Evolutionary conservation across 257 asterid species (phyloP), one percentile per base, ranked within the genome.

Genomic region (Salvia hispanica): DNA sequence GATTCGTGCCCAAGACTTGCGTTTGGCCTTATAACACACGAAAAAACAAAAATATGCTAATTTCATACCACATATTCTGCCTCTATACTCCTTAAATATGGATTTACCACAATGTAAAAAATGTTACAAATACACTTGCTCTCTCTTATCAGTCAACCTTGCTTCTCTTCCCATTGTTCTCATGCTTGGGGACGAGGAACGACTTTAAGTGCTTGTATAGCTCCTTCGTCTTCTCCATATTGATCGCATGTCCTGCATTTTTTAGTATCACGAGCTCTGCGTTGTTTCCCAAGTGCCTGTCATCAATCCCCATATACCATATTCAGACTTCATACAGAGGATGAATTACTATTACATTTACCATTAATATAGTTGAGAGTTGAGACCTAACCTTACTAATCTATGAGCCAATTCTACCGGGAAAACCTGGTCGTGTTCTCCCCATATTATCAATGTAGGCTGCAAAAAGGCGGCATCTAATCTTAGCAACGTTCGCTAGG

Each of bases 401-500:
- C 95, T 79, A 70, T 86, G 81, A 52, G 84, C 95, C 78, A 88
- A 79, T 78, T 90, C 97, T 15, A 85, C 60, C 3, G 97, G 96
- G 75, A 90, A 88, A 62, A 90, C 16, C 71, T 81, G 84, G 78
- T 90, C 97, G 31, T 88, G 67, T 57, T 86, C 96, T 46, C 95
- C 97, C 97, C 97, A 90, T 42, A 88, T 72, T 33, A 90, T 88
- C 76, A 83, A 64, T 0, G 97, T 85, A 3, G 95, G 86, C 97
- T 90, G 60, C 80, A 76, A 21, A 13, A 18, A 58, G 36, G 58
- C 47, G 69, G 62, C 36, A 15, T 15, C 47, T 5, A 50, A 10
- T n/a, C 48, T 63, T 73, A 72, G 67, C 66, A 77, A 14, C 21
- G 55, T 7, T 15, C 12, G 66, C 1, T 53, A 39, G 13, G 62